Base-by-base conservation (phyloP, 805 yeast genomes). In the Sungouiella blattae region DNA sequence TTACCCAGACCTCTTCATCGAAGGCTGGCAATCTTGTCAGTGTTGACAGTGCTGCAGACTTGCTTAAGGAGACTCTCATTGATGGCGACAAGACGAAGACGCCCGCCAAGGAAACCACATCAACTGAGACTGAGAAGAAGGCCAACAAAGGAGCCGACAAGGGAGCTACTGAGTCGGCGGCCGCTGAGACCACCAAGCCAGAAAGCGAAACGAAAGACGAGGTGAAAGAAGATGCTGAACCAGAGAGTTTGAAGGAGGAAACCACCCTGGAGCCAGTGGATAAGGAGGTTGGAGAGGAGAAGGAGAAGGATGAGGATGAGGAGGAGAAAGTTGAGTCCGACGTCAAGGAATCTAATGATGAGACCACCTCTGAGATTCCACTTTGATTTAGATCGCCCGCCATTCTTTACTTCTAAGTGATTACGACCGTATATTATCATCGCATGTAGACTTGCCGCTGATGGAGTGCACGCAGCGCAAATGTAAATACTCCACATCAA, bases 51-150 rank as follows among this genome's bases (percentile, higher is more conserved):
- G 47, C 55, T 17, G 59, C 64, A 6, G 53, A 55, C 23, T 55
- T 67, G 33, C 69, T 62, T 6, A 67, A 64, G 47, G 73, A 67
- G 43, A 67, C 73, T 3, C 57, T 68, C 37, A 68, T 68, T 30
- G 72, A 60, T 38, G 58, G 54, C 17, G 31, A 29, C 14, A n/a
- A 4, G 25, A 11, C 35, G 31, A 27, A 28, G 30, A 26, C 20
- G 26, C 16, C 28, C 23, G 33, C 24, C 13, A n/a, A n/a, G n/a
- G n/a, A n/a, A n/a, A n/a, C n/a, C n/a, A n/a, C n/a, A n/a, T n/a
- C n/a, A n/a, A n/a, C n/a, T n/a, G n/a, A n/a, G n/a, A n/a, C n/a
- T n/a, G n/a, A n/a, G n/a, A n/a, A n/a, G n/a, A n/a, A n/a, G n/a
- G n/a, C n/a, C n/a, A n/a, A n/a, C n/a, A n/a, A n/a, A n/a, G n/a